Base-by-base conservation (phyloP, 805 yeast species). In the Suhomyces tanzawaensis region DNA sequence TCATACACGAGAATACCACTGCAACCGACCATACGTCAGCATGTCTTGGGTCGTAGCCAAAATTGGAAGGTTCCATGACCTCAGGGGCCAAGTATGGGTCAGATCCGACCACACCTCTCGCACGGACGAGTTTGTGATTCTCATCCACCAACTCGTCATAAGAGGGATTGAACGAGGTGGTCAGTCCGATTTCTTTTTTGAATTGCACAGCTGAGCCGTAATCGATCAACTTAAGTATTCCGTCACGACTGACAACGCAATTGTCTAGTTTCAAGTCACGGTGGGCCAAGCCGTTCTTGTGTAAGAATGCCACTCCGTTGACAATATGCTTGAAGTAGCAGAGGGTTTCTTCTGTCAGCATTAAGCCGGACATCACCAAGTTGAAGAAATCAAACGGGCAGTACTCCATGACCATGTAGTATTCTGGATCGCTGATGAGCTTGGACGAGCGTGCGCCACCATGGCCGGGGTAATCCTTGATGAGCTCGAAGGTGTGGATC, bases 81-180 rank as follows among this genome's bases (percentile, higher is more conserved):
- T 91, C 99, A 0, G 98, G 98, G 0, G 97, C 93, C 44, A 91
- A 66, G 55, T 91, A 91, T 2, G 99, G 98, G 60, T 91, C 99
- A 2, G 95, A 85, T 12, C 99, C 99, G 9, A 91, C 95, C 16
- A 91, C 76, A 12, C 98, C 98, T 29, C 76, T 72, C 0, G 96
- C 89, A 41, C 72, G 67, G 3, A 57, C 46, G 13, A 84, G 78
- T 16, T 79, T 72, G 39, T 72, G 76, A 6, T 61, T 58, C 37
- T 75, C 77, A 46, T 74, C 79, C 11, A 54, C 32, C 30, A 39
- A 17, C 17, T 48, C 51, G 9, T 48, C 54, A 4, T 45, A 49
- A 1, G 16, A 30, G 8, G 37, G 32, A 24, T 39, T 41, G 19
- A 31, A 19, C 8, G 37, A 34, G 4, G 26, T 26, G 29, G 27